Conservation (phyloP, 306 rosid species). For the Malus fusca region DNA sequence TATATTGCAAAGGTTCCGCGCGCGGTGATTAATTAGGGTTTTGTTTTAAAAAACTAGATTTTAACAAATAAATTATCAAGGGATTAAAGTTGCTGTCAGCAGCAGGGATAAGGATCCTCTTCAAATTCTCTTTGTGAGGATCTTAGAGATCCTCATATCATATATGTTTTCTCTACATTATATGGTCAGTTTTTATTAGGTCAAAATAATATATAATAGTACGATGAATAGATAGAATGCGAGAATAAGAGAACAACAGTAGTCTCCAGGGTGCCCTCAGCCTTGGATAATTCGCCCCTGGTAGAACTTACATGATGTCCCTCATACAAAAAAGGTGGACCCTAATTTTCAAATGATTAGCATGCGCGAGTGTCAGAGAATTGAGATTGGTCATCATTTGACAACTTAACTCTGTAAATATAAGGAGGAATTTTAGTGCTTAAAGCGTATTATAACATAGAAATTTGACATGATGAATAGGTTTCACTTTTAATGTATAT, state of each 20-base stretch:
- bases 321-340: neutral
- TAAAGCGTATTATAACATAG: neutral
- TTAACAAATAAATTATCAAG: neutral
- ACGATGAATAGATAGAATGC: fast-evolving
- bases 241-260: neutral
- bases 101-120: too few relatives aligned
- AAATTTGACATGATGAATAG: neutral
- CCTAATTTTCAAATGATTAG: neutral
- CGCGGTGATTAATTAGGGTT: neutral
- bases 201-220: too few relatives aligned
- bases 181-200: fast-evolving
- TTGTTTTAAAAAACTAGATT: neutral
- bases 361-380: neutral
- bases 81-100: neutral
- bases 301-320: neutral
- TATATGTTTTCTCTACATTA: too few relatives aligned
- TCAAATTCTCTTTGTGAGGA: too few relatives aligned
- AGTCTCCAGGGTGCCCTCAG: conserved; percentile 5
- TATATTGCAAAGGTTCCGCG: neutral
- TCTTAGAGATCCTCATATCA: too few relatives aligned
- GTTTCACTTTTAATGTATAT: neutral
- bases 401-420: neutral
- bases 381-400: conserved; percentile 14
- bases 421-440: neutral
- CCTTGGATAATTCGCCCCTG: neutral